Percentiles rank a stretch among this genome's conserved stretches.
phyloP scores from a whole-genome alignment of 139 green algal species.

The Limnomonas spitsbergensis region DNA sequence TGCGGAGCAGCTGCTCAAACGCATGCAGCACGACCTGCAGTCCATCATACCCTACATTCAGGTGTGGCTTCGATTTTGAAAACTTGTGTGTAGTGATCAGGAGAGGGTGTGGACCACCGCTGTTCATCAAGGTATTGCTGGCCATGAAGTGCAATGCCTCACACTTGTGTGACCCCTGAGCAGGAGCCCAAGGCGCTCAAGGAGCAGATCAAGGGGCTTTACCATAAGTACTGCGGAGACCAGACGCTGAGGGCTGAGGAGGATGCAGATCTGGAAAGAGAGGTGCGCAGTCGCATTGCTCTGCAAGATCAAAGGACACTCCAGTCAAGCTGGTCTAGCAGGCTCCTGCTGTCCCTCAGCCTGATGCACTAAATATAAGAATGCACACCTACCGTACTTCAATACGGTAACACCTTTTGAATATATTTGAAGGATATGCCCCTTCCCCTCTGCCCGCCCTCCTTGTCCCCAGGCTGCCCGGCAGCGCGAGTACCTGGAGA shows the following conservation, averaged over 20 bases:
- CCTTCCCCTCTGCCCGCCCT: background rate
- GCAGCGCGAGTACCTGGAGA: constrained; percentile 79
- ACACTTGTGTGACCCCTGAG: too few relatives aligned
- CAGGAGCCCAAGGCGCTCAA: constrained; percentile 81
- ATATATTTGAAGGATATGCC: too few relatives aligned
- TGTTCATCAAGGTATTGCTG: too few relatives aligned
- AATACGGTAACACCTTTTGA: too few relatives aligned
- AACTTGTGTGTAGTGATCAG: too few relatives aligned
- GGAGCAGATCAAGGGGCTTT: constrained; percentile 73
- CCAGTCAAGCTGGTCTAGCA: too few relatives aligned
- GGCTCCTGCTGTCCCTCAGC: background rate
- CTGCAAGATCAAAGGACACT: too few relatives aligned
- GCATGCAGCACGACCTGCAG: constrained; percentile 63
- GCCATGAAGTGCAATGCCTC: too few relatives aligned
- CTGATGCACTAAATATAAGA: background rate
- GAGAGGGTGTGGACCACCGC: too few relatives aligned
- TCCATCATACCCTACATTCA: constrained; percentile 45
- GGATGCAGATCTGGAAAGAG: constrained; percentile 62
- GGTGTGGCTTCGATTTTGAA: background rate
- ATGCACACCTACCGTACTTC: too few relatives aligned
- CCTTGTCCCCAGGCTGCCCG: constrained; percentile 1
- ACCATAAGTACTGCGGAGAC: constrained; percentile 47
- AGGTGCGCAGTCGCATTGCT: too few relatives aligned
- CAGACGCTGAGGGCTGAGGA: background rate
- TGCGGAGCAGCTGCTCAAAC: constrained; percentile 22